These are phyloP conservation scores for Pascua sp. DNA, from an alignment of 1,284 basidiomycete species.

Conservation along the genomic window DNA sequence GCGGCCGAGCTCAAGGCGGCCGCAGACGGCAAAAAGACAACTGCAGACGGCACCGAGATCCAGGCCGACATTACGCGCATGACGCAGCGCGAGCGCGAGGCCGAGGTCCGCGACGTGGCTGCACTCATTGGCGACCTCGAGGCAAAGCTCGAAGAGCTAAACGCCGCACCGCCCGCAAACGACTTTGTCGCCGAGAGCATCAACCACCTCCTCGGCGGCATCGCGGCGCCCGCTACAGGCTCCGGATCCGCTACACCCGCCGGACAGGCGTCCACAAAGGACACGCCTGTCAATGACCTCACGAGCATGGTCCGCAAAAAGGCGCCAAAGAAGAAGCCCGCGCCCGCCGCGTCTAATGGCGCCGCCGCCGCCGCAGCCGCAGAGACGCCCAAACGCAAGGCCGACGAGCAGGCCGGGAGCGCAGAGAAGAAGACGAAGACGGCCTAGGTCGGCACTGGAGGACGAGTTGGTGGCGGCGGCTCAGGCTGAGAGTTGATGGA, in stretches of 20 bases:
- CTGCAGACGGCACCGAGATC: conserved; percentile 35
- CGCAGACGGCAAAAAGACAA: background rate
- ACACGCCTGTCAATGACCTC: conserved; percentile 64
- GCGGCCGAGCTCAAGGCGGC: conserved; percentile 62
- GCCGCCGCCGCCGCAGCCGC: conserved; percentile 32
- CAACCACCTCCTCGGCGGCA: conserved; percentile 52
- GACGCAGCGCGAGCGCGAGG: conserved; percentile 64
- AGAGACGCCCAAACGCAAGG: conserved; percentile 16
- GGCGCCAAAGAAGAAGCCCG: conserved; percentile 35
- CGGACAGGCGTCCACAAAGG: conserved; percentile 7
- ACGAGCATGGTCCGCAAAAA: conserved; percentile 80
- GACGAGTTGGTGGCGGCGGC: too few species aligned
- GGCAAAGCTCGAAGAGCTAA: conserved; percentile 84
- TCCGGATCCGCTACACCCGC: conserved; percentile 36
- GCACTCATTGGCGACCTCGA: conserved; percentile 74
- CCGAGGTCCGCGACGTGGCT: conserved; percentile 70
- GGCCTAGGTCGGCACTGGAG: too few species aligned
- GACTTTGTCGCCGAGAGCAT: conserved; percentile 48
- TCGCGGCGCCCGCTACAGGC: conserved; percentile 26
- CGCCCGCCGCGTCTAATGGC: conserved; percentile 52
- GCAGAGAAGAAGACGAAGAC: conserved; percentile 61
- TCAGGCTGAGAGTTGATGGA: too few species aligned
- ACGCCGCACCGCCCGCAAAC: conserved; percentile 64
- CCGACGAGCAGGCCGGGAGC: conserved; percentile 48
- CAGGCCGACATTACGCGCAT: conserved; percentile 48